Evolutionary conservation across 179 eudicot species (phyloP), one percentile per base, ranked within the genome.

Genomic region (Spinacia oleracea): DNA sequence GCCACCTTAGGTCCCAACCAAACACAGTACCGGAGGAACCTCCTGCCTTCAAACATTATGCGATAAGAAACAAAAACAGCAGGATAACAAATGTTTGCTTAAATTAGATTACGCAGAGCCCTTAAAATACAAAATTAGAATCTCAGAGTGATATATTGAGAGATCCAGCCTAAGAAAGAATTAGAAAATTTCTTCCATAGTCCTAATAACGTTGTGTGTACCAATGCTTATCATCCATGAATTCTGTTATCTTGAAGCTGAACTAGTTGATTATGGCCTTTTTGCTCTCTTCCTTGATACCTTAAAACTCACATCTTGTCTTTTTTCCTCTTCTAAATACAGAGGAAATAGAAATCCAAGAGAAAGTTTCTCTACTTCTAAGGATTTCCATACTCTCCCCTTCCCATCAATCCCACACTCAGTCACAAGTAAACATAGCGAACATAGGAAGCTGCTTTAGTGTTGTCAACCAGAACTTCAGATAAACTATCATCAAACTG

Each of bases 1-100:
- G 97, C 93, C 93, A 88, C 77, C 98, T 91, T 45, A 87, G 85
- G 82, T 95, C 98, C 98, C 98, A 95, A 53, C 93, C 93, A 90
- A 90, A 95, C 60, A 95, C 89, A 75, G 91, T 89, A 79, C 97
- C 97, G 43, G 91, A 83, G 65, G 98, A 95, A 60, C 97, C 97
- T 87, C 97, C 98, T 81, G 97, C 97, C 98, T 95, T 85, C 85
- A 84, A 64, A 71, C 16, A 81, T 43, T 40, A 76, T 20, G 38
- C 76, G 46, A 42, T 69, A 56, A 70, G 56, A 45, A 79, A 50
- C 29, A 9, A 76, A 32, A 71, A 73, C 4, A 75, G 58, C 18
- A 56, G 21, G 25, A 48, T 21, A 62, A 43, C 68, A 56, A 58
- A 32, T 21, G 42, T 18, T 46, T 43, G 56, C 74, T 58, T 15